These are phyloP conservation scores for Cordia subcordata DNA, from an alignment of 257 asterid genomes.

Conservation along the genomic window DNA sequence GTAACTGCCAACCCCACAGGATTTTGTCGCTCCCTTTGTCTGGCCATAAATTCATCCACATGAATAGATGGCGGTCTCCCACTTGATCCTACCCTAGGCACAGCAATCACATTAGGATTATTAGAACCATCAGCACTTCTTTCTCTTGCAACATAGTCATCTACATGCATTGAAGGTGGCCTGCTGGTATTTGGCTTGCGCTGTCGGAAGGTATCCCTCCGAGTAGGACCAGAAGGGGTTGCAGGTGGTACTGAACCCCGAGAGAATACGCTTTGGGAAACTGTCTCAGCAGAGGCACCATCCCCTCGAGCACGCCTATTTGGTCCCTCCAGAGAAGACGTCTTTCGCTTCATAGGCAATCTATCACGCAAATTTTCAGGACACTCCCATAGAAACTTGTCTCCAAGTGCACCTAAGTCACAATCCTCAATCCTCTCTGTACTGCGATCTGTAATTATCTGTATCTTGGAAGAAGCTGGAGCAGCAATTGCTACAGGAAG, in stretches of 20 bases:
- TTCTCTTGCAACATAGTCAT: conserved; percentile 94
- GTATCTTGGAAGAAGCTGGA: conserved; percentile 49
- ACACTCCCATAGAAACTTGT: conserved; percentile 78
- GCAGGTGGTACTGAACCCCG: conserved; percentile 53
- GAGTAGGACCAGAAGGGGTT: conserved; percentile 66
- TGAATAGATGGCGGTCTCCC: conserved; percentile 95
- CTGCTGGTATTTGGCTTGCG: conserved; percentile 98
- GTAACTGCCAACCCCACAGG: conserved; percentile 37
- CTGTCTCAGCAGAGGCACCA: conserved; percentile 41
- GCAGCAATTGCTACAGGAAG: conserved; percentile 30
- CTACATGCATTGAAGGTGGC: conserved; percentile 99
- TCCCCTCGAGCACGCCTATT: conserved; percentile 74
- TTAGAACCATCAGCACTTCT: conserved; percentile 73
- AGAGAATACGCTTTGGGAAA: conserved; percentile 55
- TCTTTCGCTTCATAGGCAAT: conserved; percentile 59
- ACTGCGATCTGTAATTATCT: conserved; percentile 40
- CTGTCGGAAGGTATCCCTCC: conserved; percentile 89
- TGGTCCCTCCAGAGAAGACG: conserved; percentile 62
- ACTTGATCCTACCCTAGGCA: conserved; percentile 69
- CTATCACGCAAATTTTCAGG: conserved; percentile 90
- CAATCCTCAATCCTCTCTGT: conserved; percentile 47
- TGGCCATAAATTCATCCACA: conserved; percentile 95
- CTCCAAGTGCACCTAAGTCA: conserved; percentile 49
- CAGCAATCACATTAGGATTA: conserved; percentile 69
- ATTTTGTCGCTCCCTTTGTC: conserved; percentile 86